Conservation (phyloP, 352 stramenopile species). For the Globisporangium apiculatum region DNA sequence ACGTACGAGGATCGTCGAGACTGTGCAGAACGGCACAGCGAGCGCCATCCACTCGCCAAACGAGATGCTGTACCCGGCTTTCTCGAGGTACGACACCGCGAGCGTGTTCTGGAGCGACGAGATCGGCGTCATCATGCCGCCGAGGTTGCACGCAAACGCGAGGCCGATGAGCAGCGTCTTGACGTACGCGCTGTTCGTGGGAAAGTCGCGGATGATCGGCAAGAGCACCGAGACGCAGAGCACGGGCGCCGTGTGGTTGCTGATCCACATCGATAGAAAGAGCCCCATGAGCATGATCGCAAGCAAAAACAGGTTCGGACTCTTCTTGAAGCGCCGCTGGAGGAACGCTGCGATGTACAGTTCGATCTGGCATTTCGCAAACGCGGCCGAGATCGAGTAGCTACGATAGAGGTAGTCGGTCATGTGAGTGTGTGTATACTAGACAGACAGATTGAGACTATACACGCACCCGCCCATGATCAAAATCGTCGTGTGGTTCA, state of each 20-base stretch:
- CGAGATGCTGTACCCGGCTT: slow-evolving; percentile 80
- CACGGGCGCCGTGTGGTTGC: slow-evolving; percentile 90
- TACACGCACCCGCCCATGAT: slow-evolving; percentile 82
- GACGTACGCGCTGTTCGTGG: slow-evolving; percentile 76
- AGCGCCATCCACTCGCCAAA: slow-evolving; percentile 91
- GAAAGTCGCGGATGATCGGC: slow-evolving; percentile 86
- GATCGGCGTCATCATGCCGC: slow-evolving; percentile 93
- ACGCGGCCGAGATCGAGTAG: slow-evolving; percentile 86
- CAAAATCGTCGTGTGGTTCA: slow-evolving; percentile 91
- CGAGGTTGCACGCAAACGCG: slow-evolving; percentile 91
- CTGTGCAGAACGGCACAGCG: slow-evolving; percentile 82
- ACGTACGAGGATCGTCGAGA: slow-evolving; percentile 77
- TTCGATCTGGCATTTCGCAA: slow-evolving; percentile 90
- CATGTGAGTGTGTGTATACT: neutral
- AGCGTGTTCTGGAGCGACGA: slow-evolving; percentile 88
- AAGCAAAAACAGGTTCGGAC: slow-evolving; percentile 85
- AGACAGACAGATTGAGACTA: neutral
- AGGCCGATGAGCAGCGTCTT: slow-evolving; percentile 90
- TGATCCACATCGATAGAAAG: slow-evolving; percentile 92
- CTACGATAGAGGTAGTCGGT: slow-evolving; percentile 11
- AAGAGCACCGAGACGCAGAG: slow-evolving; percentile 87
- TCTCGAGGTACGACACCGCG: slow-evolving; percentile 81
- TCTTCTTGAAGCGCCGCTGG: slow-evolving; percentile 86
- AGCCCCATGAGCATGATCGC: slow-evolving; percentile 92
- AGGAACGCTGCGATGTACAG: slow-evolving; percentile 87